These are phyloP conservation scores for Fusarium multiceps DNA, from an alignment of 2,329 filamentous ascomycete genomes.

Conservation along the genomic window DNA sequence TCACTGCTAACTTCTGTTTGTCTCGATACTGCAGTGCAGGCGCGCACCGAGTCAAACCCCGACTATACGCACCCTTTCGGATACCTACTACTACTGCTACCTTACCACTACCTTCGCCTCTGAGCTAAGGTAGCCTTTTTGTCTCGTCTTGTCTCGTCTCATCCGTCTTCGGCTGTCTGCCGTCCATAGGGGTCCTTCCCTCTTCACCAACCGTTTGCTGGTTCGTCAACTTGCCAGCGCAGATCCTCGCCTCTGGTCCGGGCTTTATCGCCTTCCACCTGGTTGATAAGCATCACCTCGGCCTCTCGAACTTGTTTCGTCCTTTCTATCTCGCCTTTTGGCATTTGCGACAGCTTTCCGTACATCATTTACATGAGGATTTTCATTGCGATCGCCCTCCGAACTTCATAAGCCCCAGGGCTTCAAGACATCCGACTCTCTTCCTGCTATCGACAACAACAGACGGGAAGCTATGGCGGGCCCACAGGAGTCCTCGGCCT, in stretches of 20 bases:
- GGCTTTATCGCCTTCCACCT: constrained; percentile 22
- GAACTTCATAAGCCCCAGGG: constrained; percentile 54
- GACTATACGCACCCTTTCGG: constrained; percentile 46
- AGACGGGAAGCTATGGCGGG: constrained; percentile 55
- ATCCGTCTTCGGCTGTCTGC: constrained; percentile 34
- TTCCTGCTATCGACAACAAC: constrained; percentile 50
- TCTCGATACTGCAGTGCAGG: constrained; percentile 40
- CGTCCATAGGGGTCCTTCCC: constrained; percentile 31
- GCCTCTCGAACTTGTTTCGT: constrained; percentile 12
- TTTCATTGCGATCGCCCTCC: constrained; percentile 49
- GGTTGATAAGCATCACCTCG: constrained; percentile 28
- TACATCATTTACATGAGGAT: constrained; percentile 56
- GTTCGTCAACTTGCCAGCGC: constrained; percentile 27
- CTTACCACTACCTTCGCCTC: constrained; percentile 42
- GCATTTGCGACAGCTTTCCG: constrained; percentile 25
- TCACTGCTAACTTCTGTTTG: constrained; percentile 41
- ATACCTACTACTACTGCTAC: constrained; percentile 47
- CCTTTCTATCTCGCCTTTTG: constrained; percentile 16
- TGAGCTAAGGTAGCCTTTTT: constrained; percentile 24
- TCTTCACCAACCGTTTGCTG: constrained; percentile 45
- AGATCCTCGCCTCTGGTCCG: constrained; percentile 19
- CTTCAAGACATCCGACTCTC: constrained; percentile 47
- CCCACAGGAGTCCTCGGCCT: constrained; percentile 51
- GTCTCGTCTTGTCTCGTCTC: constrained; percentile 15
- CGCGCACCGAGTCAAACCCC: constrained; percentile 38